A percentile compares a stretch with the other conserved stretches of the same genome.
phyloP scores from a whole-genome alignment of 192 early-diverging fungal genomes.

The Phycomyces nitens region DNA sequence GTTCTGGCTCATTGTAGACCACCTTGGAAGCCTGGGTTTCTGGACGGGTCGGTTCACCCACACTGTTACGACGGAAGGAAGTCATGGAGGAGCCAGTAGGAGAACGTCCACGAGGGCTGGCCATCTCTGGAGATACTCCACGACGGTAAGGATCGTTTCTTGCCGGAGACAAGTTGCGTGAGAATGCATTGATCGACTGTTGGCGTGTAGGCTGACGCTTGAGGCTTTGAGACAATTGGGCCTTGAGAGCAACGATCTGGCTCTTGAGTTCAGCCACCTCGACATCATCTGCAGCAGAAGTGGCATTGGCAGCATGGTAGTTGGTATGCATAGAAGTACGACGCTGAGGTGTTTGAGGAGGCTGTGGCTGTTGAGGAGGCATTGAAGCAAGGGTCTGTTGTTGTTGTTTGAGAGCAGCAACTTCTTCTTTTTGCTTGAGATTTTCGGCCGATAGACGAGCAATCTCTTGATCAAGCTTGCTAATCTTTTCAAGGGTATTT shows the following conservation, averaged over 20 bases:
- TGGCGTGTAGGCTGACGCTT: constrained; percentile 35
- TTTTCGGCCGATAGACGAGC: constrained; percentile 47
- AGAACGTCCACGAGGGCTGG: neutral
- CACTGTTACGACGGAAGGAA: constrained; percentile 43
- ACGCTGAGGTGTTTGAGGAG: neutral
- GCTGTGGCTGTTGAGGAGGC: neutral
- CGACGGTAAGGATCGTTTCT: neutral
- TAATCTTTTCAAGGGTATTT: constrained; percentile 49
- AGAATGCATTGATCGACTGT: neutral
- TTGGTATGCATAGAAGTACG: neutral
- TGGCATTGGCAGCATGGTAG: neutral
- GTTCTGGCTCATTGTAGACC: constrained; percentile 21
- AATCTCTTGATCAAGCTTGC: constrained; percentile 60
- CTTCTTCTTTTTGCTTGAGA: constrained; percentile 59
- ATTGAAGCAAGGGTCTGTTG: neutral
- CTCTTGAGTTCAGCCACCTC: constrained; percentile 63
- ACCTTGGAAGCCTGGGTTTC: constrained; percentile 25
- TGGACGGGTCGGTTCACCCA: constrained; percentile 32
- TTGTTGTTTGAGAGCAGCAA: constrained; percentile 46
- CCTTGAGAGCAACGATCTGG: constrained; percentile 71
- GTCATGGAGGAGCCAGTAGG: neutral
- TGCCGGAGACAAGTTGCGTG: neutral
- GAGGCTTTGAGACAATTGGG: constrained; percentile 66
- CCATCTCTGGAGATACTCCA: neutral
- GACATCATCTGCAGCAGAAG: constrained; percentile 36